Base-by-base conservation (phyloP, 164 flowering plant genomes). In the Magnolia sinica region DNA sequence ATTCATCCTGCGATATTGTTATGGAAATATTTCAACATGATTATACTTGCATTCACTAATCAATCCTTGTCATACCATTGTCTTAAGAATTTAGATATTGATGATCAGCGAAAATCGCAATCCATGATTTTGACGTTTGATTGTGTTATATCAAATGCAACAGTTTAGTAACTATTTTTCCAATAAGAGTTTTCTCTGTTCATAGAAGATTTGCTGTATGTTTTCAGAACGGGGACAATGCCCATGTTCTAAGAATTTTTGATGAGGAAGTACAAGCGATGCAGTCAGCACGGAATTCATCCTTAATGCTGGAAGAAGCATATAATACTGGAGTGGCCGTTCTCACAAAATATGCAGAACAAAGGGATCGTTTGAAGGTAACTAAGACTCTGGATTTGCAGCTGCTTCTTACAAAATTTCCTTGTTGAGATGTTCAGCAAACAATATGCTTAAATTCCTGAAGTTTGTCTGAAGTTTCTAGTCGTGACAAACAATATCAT, bases 241-340 rank as follows among this genome's bases (percentile, higher is more conserved):
- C 95, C 78, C 96, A 92, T 85, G 87, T 96, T 72, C 76, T 96
- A 86, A 86, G 88, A 76, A 89, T 96, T 14, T 94, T 93, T 80
- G 99, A 94, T 74, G 99, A 96, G 50, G 98, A 96, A 79, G 87
- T 96, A 37, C 96, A 90, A 84, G 98, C 98, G 66, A 85, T 88
- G 89, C 89, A 88, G 76, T 94, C 99, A 7, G 96, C 91, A 19
- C 91, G 84, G 22, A 92, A 86, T 77, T 96, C 99, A 20, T 85
- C 94, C 3, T 83, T 83, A 77, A 82, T 91, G 91, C 76, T 94
- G 20, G 96, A 90, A 79, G 98, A 96, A 55, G 88, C 94, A 63
- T 87, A 84, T 84, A 78, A 89, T 69, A 90, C 93, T 73, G 99
- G 98, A 52, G 88, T 91, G 64, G 96, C 95, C 20, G 89, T 96